Base-by-base conservation (phyloP, 176 grass and related monocot genomes). In the Tillandsia leiboldiana region DNA sequence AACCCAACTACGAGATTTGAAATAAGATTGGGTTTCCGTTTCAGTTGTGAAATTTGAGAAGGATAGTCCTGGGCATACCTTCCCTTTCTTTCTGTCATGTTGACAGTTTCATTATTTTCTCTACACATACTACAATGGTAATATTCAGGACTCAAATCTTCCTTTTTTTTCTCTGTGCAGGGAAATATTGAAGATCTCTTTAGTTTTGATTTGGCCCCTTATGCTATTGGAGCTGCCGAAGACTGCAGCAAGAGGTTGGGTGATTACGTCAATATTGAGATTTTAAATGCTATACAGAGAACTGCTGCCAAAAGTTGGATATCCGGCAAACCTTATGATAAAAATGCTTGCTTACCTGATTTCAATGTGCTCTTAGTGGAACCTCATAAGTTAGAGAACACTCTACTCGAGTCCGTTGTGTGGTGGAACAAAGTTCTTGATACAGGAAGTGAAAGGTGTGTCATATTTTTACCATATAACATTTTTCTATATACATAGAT, bases 141-240 rank as follows among this genome's bases (percentile, higher is more conserved):
- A 77, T 47, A 42, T 42, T 42, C 33, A 42, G 33, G 33, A 42
- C 33, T 42, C 33, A 5, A 42, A 7, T 42, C 1, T 4, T 20
- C 0, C 0, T 20, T 49, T 9, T 14, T 20, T 66, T 67, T 53
- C 51, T 9, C 22, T 65, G 0, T 64, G 51, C 79, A 97, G 94
- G 89, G 94, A 11, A 84, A 85, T 75, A 74, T 90, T 48, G 94
- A 90, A 81, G 94, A 97, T 48, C 68, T 90, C 20, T 79, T 28
- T 81, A 56, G 12, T 64, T 62, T 81, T 62, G 89, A 93, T 77
- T 82, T 97, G 67, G 77, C 86, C 18, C 50, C 47, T 48, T 77
- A 84, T 77, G 69, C 84, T 51, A 85, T 93, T 26, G 81, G 20
- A 1, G 81, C 66, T 59, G 77, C 68, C 79, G 84, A 93, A 87